Percentiles rank a stretch among this genome's conserved stretches.
phyloP scores from a whole-genome alignment of 2,329 filamentous ascomycete genomes.

The Didymella glomerata region DNA sequence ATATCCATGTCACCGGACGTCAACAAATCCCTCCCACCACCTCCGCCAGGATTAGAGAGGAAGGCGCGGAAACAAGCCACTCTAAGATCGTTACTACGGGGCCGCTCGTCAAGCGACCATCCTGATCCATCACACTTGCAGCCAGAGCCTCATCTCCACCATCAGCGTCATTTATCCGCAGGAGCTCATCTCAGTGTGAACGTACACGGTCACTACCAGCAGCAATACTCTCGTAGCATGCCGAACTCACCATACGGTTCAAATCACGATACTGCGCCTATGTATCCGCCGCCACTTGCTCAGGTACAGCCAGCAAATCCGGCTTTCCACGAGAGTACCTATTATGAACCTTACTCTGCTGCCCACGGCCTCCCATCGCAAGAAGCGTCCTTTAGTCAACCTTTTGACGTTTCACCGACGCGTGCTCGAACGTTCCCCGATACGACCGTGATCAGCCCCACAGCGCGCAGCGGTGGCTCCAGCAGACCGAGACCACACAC shows the following conservation, averaged over 20 bases:
- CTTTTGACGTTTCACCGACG: conserved; percentile 35
- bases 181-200: conserved; percentile 35
- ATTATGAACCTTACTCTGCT: conserved; percentile 30
- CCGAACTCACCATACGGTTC: conserved; percentile 43
- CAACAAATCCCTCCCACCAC: conserved; percentile 45
- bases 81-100: conserved; percentile 40
- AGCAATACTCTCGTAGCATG: conserved; percentile 47
- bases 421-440: conserved; percentile 44
- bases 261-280: conserved; percentile 19
- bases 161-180: conserved; percentile 35
- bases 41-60: conserved; percentile 35
- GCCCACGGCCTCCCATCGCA: conserved; percentile 10
- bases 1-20: conserved; percentile 37
- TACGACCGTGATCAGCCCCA: conserved; percentile 26
- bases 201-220: conserved; percentile 28
- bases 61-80: conserved; percentile 36
- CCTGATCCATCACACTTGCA: conserved; percentile 23
- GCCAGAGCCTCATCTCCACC: conserved; percentile 11
- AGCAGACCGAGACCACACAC: conserved; percentile 43
- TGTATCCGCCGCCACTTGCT: conserved; percentile 24
- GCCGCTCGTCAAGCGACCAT: conserved; percentile 33
- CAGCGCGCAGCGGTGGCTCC: conserved; percentile 29
- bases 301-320: conserved; percentile 37
- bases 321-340: conserved; percentile 24
- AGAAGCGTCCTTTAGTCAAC: conserved; percentile 29